Evolutionary conservation across 192 early-diverging fungal species (phyloP).

Genomic region (Backusella mclennaniae): DNA sequence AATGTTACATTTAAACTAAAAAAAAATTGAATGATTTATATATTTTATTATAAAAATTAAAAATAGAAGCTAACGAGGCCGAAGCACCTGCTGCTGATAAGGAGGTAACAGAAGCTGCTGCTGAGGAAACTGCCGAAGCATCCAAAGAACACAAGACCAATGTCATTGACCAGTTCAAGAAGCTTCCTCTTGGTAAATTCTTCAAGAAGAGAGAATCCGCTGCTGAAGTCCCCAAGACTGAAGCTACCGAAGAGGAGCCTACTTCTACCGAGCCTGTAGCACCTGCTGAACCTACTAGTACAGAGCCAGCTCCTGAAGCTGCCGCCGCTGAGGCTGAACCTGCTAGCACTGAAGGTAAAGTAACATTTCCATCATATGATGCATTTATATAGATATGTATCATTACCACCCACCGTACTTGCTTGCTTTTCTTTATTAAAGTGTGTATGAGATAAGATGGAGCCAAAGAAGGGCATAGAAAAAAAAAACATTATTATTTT

Average conservation of each 20-base stretch:
- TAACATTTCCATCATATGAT: background rate
- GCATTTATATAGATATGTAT: background rate
- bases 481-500: no score
- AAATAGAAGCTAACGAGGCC: background rate
- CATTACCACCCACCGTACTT: background rate
- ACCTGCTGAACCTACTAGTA: background rate
- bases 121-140: constrained; percentile 12
- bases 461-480: background rate
- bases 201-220: constrained; percentile 21
- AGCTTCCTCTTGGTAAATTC: constrained; percentile 19
- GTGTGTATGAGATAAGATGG: background rate
- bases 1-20: background rate
- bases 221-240: background rate
- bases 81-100: constrained; percentile 3
- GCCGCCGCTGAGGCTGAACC: constrained; percentile 1
- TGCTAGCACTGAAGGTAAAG: background rate
- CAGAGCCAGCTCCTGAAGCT: constrained; percentile 3
- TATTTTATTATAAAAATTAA: background rate
- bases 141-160: constrained; percentile 16
- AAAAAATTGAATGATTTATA: constrained; percentile 4
- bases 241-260: background rate
- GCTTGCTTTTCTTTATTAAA: background rate
- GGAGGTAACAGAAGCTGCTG: constrained; percentile 18
- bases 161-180: constrained; percentile 28
- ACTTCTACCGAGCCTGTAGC: background rate